phyloP scores from a whole-genome alignment of 1,139 yeast species.

The Zygosaccharomyces pseudobailii region DNA sequence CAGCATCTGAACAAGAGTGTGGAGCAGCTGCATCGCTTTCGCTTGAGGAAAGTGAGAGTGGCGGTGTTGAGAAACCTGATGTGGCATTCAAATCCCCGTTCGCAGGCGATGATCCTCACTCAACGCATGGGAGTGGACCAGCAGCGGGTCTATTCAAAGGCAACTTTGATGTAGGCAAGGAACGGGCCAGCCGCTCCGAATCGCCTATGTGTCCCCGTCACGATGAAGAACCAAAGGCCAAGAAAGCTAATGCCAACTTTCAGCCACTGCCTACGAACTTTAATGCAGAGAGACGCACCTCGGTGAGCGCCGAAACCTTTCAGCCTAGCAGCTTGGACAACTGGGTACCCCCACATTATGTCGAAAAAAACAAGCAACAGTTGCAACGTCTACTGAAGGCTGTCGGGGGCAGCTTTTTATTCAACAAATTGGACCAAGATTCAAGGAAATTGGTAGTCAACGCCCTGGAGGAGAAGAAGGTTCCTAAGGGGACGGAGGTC shows the following conservation, averaged over 20 bases:
- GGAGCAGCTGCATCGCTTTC: slow-evolving; percentile 14
- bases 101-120: slow-evolving; percentile 59
- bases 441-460: slow-evolving; percentile 72
- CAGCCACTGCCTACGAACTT: slow-evolving; percentile 48
- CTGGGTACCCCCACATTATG: slow-evolving; percentile 70
- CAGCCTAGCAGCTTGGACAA: slow-evolving; percentile 47
- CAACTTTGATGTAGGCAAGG: slow-evolving; percentile 41
- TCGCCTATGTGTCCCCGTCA: slow-evolving; percentile 27
- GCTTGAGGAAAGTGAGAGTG: slow-evolving; percentile 2
- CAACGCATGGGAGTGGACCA: slow-evolving; percentile 34
- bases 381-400: slow-evolving; percentile 61
- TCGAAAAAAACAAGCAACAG: slow-evolving; percentile 58
- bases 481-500: slow-evolving; percentile 57
- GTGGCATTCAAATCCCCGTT: slow-evolving; percentile 59
- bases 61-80: slow-evolving; percentile 13
- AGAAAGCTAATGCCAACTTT: slow-evolving; percentile 14
- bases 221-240: slow-evolving; percentile 13
- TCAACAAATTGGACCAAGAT: slow-evolving; percentile 68
- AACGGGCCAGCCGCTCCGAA: slow-evolving; percentile 19
- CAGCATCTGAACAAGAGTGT: slow-evolving; percentile 16
- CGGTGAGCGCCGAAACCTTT: slow-evolving; percentile 73
- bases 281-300: slow-evolving; percentile 79
- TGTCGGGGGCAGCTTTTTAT: slow-evolving; percentile 76
- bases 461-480: slow-evolving; percentile 71
- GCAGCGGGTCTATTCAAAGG: slow-evolving; percentile 42